Percentiles rank a stretch among this genome's conserved stretches.
These are phyloP conservation scores for Mycena vitilis DNA, from an alignment of 768 basidiomycete genomes.

Conservation along the genomic window DNA sequence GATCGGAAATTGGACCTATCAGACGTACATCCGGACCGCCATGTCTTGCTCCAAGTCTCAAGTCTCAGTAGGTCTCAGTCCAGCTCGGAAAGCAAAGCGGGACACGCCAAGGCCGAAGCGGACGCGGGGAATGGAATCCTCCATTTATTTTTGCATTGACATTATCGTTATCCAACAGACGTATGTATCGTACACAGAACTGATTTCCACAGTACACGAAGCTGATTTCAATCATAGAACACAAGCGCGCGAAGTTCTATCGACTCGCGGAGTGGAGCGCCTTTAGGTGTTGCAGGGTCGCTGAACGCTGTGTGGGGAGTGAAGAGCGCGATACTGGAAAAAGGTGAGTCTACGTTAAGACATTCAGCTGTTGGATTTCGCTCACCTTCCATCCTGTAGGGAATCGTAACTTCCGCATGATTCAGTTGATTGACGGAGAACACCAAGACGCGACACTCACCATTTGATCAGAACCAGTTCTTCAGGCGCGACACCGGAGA, in stretches of 20 bases:
- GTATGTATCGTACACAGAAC: not conserved
- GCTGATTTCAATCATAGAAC: conserved; percentile 26
- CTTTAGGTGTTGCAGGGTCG: conserved; percentile 27
- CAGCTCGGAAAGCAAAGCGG: too few species aligned
- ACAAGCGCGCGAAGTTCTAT: conserved; percentile 32
- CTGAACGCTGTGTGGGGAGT: conserved; percentile 32
- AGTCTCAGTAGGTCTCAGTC: too few species aligned
- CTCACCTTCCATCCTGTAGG: conserved; percentile 24
- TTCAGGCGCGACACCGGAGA: conserved; percentile 20
- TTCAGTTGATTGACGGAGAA: not conserved
- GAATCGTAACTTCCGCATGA: conserved; percentile 20
- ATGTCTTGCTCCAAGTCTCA: too few species aligned
- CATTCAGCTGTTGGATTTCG: not conserved
- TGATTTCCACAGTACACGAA: not conserved
- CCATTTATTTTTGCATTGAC: too few species aligned
- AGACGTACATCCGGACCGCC: too few species aligned
- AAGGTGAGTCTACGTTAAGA: not conserved
- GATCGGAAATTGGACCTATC: too few species aligned
- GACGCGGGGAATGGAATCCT: too few species aligned
- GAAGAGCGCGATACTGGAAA: conserved; percentile 22
- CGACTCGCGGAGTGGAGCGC: conserved; percentile 28
- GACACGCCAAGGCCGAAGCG: too few species aligned
- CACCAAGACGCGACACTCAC: conserved; percentile 43
- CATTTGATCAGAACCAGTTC: conserved; percentile 51
- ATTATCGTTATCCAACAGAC: too few species aligned